Evolutionary conservation across 257 asterid genomes (phyloP), one percentile per base, ranked within the genome.

Genomic region (Salvia rosmarinus): DNA sequence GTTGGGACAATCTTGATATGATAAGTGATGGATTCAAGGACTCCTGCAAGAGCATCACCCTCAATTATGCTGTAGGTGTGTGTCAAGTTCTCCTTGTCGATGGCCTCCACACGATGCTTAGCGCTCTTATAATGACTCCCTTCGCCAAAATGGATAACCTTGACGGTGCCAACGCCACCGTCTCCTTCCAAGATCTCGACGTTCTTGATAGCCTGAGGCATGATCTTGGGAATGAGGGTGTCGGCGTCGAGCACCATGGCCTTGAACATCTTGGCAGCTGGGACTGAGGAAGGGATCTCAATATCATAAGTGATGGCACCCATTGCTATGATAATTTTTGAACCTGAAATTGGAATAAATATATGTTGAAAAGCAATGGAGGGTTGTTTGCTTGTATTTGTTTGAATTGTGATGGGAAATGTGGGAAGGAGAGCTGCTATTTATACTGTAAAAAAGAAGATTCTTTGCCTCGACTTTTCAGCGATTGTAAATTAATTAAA

Each of bases 191-290:
- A 28, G 58, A 65, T 65, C 16, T 65, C 71, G 30, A 46, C 28
- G 44, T 28, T 78, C 37, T 80, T 70, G 72, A 85, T 70, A 9
- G 75, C 78, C 5, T 73, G 67, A 9, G 89, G 85, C 75, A 78
- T 2, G 70, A 73, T 46, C 58, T 77, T 77, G 1, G 86, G 87
- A 0, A 72, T 17, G 74, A 79, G 75, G 77, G 61, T 77, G 30
- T 81, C 75, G 6, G 75, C 34, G 47, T 83, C 82, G 6, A 64
- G 47, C 37, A 77, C 50, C 3, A 83, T 3, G 28, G 85, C 85
- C 55, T 79, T 81, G 74, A 81, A 85, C 54, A 85, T 6, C 80
- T 73, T 81, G 1, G 75, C 49, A 0, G 82, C 77, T 0, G 88
- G 17, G 68, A 81, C 1, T 19, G 78, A 30, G 4, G 82, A 72